Evolutionary conservation across 2,329 filamentous ascomycete genomes (phyloP).

Genomic region (Venturiaceae sp.): DNA sequence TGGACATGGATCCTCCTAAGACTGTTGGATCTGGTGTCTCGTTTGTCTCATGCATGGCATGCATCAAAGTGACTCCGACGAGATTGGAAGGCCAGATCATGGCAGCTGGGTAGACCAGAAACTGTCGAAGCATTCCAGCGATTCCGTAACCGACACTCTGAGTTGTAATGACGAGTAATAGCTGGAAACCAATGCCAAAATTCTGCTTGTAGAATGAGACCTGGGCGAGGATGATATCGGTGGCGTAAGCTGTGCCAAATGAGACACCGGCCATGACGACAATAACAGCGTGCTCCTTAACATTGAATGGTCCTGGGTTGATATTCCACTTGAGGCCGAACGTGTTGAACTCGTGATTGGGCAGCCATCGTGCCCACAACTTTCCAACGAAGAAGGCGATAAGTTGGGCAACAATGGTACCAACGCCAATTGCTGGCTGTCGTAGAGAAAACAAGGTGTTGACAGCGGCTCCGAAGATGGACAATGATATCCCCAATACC

Average conservation of each 20-base stretch:
- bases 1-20: conserved; percentile 17
- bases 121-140: conserved; percentile 15
- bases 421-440: conserved; percentile 20
- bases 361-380: conserved; percentile 46
- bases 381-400: conserved; percentile 33
- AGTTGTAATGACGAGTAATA: conserved; percentile 14
- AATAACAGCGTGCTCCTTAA: conserved; percentile 53
- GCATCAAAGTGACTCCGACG: conserved; percentile 15
- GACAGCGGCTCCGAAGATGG: conserved; percentile 16
- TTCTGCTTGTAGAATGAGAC: conserved; percentile 62
- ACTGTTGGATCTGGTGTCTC: conserved; percentile 14
- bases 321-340: conserved; percentile 47
- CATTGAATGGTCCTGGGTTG: conserved; percentile 49
- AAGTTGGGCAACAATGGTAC: conserved; percentile 20
- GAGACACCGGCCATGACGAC: conserved; percentile 56
- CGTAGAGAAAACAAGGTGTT: conserved; percentile 22
- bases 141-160: conserved; percentile 17
- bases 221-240: conserved; percentile 64
- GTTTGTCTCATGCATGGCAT: conserved; percentile 17
- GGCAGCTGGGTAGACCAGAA: conserved; percentile 16
- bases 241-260: conserved; percentile 52
- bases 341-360: conserved; percentile 40
- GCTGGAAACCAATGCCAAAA: conserved; percentile 16
- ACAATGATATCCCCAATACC: conserved; percentile 19
- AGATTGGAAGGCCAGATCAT: conserved; percentile 19